Conservation (phyloP, 257 asterid species). For the Prunella vulgaris region DNA sequence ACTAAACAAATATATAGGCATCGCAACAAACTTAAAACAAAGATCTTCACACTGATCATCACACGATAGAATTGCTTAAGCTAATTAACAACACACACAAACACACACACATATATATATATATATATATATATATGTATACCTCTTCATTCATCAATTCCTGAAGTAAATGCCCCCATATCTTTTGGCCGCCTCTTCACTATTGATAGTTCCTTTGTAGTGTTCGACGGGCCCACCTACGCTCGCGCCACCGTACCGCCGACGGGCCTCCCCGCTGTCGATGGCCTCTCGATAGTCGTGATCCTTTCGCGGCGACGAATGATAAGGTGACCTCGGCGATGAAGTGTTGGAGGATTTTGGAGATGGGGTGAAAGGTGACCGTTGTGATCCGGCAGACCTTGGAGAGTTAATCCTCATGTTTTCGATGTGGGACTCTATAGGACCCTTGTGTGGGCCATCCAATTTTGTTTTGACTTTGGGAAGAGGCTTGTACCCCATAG, state of each 20-base stretch:
- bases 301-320: not conserved
- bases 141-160: not conserved
- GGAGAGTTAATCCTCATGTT: slow-evolving; percentile 20
- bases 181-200: slow-evolving; percentile 27
- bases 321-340: not conserved
- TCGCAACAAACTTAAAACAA: not conserved
- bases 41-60: not conserved
- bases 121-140: not conserved
- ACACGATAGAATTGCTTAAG: not conserved
- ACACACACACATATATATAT: too few species aligned
- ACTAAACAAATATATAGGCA: not conserved
- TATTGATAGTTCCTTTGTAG: slow-evolving; percentile 17
- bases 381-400: not conserved
- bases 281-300: slow-evolving; percentile 4
- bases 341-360: slow-evolving; percentile 5
- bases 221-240: not conserved
- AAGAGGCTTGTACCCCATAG: not conserved
- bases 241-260: slow-evolving; percentile 11
- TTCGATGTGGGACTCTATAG: not conserved
- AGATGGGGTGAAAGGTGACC: not conserved
- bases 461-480: slow-evolving; percentile 19
- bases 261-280: slow-evolving; percentile 19
- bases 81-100: not conserved
- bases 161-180: slow-evolving; percentile 32
- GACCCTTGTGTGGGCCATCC: not conserved